Conservation (phyloP, 2,329 filamentous ascomycete genomes). For the Coniochaeta sp. region DNA sequence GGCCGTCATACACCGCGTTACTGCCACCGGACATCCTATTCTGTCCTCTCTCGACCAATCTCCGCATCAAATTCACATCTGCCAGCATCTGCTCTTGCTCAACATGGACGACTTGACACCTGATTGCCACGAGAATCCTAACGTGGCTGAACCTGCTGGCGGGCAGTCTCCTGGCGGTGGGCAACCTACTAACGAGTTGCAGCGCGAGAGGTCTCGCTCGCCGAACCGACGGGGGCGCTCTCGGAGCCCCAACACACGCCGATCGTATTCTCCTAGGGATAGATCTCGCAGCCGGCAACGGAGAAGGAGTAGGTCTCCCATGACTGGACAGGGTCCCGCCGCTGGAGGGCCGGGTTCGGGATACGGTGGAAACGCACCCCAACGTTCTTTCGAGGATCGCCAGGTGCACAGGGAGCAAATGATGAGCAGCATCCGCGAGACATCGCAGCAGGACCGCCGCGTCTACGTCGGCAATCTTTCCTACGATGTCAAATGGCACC, state of each 20-base stretch:
- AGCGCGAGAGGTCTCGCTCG: slow-evolving; percentile 81
- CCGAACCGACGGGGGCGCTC: slow-evolving; percentile 68
- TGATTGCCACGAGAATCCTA: background rate
- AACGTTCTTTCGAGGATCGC: slow-evolving; percentile 78
- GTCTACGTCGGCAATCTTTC: slow-evolving; percentile 99
- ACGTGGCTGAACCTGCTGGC: background rate
- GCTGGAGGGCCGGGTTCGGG: slow-evolving; percentile 63
- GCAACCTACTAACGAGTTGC: slow-evolving; percentile 25
- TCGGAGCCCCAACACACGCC: slow-evolving; percentile 69
- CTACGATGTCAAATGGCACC: slow-evolving; percentile 99
- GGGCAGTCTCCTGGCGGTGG: too few relatives aligned
- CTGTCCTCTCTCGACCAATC: too few relatives aligned
- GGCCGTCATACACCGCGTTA: too few relatives aligned
- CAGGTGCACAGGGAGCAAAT: slow-evolving; percentile 81
- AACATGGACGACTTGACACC: background rate
- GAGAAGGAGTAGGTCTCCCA: slow-evolving; percentile 78
- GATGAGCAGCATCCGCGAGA: slow-evolving; percentile 91
- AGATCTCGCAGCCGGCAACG: slow-evolving; percentile 74
- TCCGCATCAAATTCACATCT: too few relatives aligned
- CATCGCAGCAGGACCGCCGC: slow-evolving; percentile 95
- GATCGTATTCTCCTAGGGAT: slow-evolving; percentile 68
- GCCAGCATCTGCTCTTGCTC: background rate
- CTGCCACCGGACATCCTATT: too few relatives aligned
- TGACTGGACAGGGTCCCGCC: slow-evolving; percentile 65
- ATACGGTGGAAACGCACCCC: slow-evolving; percentile 49